Percentiles rank a stretch among this genome's conserved stretches.
Conservation (phyloP, 306 rosid genomes). For the Vigna unguiculata region DNA sequence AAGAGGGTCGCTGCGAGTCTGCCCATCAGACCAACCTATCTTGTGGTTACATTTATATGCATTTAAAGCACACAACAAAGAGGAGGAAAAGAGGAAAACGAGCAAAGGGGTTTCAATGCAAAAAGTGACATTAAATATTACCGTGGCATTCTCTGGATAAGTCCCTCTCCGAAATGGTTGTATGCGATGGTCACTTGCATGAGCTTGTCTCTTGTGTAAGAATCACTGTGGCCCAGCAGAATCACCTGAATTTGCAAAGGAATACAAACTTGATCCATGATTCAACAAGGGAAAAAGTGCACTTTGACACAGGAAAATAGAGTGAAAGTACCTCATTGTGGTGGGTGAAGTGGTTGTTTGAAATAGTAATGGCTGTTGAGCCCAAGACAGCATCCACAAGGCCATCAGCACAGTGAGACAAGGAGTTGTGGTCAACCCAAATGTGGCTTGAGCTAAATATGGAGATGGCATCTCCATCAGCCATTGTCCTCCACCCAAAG, state of each 20-base stretch:
- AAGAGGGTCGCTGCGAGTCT: constrained; percentile 29
- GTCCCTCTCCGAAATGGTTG: constrained; percentile 99
- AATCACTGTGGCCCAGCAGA: constrained; percentile 94
- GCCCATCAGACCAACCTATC: constrained; percentile 36
- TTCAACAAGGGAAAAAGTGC: not conserved
- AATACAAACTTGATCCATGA: constrained; percentile 29
- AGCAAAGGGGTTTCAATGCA: constrained; percentile 23
- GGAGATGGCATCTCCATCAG: constrained; percentile 94
- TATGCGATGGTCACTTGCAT: constrained; percentile 99
- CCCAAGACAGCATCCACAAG: constrained; percentile 98
- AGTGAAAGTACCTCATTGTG: constrained; percentile 83
- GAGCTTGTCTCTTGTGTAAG: constrained; percentile 86
- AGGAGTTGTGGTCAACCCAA: constrained; percentile 95
- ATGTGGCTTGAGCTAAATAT: constrained; percentile 94
- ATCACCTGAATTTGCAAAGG: constrained; percentile 74
- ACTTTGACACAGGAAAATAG: not conserved
- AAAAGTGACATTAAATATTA: constrained; percentile 47
- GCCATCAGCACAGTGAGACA: constrained; percentile 96
- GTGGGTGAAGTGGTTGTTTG: constrained; percentile 98
- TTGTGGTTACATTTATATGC: constrained; percentile 34
- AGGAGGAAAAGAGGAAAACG: not conserved
- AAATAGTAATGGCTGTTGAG: constrained; percentile 89
- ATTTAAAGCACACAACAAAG: constrained; percentile 32
- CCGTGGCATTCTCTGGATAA: constrained; percentile 99
- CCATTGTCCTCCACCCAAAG: constrained; percentile 97